A percentile compares a stretch with the other conserved stretches of the same genome.
Conservation (phyloP, 129 eudicot genomes). For the Arctium lappa region DNA sequence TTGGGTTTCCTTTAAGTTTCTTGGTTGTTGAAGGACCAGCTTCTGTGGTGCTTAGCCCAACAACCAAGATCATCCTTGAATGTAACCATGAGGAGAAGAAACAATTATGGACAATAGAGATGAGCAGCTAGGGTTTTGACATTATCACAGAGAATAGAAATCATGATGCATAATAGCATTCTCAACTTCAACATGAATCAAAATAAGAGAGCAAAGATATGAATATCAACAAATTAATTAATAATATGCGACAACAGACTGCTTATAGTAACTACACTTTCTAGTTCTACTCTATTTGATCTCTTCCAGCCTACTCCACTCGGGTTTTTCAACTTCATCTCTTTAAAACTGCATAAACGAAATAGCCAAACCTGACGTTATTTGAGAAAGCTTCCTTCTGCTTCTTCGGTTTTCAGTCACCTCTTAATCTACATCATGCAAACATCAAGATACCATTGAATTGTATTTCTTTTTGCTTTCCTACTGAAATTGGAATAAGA, state of each 20-base stretch:
- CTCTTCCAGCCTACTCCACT: neutral
- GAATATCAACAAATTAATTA: neutral
- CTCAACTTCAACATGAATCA: no score
- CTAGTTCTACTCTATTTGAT: neutral
- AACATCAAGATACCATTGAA: neutral
- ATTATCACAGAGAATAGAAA: no score
- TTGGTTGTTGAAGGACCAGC: no score
- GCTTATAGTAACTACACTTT: neutral
- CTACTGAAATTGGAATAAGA: constrained; percentile 4
- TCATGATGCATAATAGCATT: no score
- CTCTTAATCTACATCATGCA: constrained; percentile 8
- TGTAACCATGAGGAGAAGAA: no score
- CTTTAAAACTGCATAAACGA: constrained; percentile 2
- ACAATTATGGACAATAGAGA: no score
- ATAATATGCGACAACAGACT: neutral
- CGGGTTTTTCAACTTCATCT: neutral
- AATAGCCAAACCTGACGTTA: constrained; percentile 1
- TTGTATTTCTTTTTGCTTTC: neutral
- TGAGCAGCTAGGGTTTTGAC: no score
- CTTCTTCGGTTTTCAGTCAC: neutral
- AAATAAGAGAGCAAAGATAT: no score
- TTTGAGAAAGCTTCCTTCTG: constrained; percentile 10
- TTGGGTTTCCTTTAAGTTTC: no score
- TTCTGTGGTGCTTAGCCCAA: no score
- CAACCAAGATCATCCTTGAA: no score